Conservation (phyloP, 129 eudicot genomes). For the Flaveria robusta region DNA sequence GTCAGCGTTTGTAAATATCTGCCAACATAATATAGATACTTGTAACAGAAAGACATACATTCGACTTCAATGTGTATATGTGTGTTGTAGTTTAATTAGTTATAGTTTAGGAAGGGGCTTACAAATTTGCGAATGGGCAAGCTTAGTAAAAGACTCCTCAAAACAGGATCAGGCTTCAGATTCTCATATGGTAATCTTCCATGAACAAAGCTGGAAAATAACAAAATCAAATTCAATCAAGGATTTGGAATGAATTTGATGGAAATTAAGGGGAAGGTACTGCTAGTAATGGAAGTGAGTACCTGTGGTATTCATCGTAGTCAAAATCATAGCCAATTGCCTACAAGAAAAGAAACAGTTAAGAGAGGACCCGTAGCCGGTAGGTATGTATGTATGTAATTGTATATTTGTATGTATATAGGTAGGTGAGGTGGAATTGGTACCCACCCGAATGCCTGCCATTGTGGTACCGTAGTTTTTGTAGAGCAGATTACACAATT, state of each 20-base stretch:
- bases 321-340: conserved; percentile 96
- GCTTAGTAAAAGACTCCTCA: conserved; percentile 74
- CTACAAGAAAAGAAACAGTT: conserved; percentile 29
- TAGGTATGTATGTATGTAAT: too few species aligned
- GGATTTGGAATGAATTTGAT: too few species aligned
- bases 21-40: not conserved
- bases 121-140: conserved; percentile 87
- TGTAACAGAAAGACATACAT: too few species aligned
- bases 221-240: not conserved
- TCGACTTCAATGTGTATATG: too few species aligned
- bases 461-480: conserved; percentile 93
- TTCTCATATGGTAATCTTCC: conserved; percentile 96
- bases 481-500: conserved; percentile 67
- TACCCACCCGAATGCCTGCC: conserved; percentile 84
- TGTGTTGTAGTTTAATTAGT: too few species aligned
- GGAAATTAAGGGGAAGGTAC: too few species aligned
- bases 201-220: conserved; percentile 66
- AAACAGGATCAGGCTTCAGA: conserved; percentile 83
- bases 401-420: too few species aligned
- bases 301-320: conserved; percentile 90
- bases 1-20: conserved; percentile 95
- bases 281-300: too few species aligned
- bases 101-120: too few species aligned
- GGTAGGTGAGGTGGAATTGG: not conserved
- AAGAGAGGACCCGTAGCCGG: too few species aligned